Evolutionary conservation across 257 asterid species (phyloP).

Genomic region (Nicotiana tabacum): DNA sequence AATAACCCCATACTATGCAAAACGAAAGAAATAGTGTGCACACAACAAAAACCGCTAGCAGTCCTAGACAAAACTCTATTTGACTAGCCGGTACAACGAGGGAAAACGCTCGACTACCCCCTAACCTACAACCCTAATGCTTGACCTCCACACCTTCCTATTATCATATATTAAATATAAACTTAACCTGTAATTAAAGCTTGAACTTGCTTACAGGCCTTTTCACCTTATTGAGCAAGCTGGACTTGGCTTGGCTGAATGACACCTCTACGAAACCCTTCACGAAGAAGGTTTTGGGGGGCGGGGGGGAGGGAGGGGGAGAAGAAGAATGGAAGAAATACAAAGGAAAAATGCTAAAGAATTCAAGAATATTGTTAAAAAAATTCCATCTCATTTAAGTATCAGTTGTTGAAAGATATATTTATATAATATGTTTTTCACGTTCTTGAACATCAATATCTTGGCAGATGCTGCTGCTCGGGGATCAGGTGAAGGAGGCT

Average conservation of each 20-base stretch:
- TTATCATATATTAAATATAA: background rate
- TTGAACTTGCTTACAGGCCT: background rate
- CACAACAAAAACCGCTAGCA: too few relatives aligned
- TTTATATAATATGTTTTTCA: conserved; percentile 4
- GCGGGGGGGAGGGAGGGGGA: background rate
- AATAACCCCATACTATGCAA: too few relatives aligned
- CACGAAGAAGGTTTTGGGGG: background rate
- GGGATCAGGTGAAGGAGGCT: conserved; percentile 85
- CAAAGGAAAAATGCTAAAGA: background rate
- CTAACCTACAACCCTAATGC: too few relatives aligned
- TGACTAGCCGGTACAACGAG: too few relatives aligned
- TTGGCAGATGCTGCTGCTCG: conserved; percentile 66
- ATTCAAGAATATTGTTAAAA: background rate
- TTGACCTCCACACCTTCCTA: too few relatives aligned
- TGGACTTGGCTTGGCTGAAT: background rate
- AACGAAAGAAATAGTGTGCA: too few relatives aligned
- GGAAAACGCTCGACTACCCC: too few relatives aligned
- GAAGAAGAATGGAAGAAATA: background rate
- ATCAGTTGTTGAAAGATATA: conserved; percentile 1
- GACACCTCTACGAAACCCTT: background rate
- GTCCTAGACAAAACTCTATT: too few relatives aligned
- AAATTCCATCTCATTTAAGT: background rate
- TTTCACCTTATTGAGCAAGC: background rate
- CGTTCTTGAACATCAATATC: conserved; percentile 5
- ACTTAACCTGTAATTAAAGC: background rate